Conservation (phyloP, 768 basidiomycete genomes). For the Lactarius deliciosus region DNA sequence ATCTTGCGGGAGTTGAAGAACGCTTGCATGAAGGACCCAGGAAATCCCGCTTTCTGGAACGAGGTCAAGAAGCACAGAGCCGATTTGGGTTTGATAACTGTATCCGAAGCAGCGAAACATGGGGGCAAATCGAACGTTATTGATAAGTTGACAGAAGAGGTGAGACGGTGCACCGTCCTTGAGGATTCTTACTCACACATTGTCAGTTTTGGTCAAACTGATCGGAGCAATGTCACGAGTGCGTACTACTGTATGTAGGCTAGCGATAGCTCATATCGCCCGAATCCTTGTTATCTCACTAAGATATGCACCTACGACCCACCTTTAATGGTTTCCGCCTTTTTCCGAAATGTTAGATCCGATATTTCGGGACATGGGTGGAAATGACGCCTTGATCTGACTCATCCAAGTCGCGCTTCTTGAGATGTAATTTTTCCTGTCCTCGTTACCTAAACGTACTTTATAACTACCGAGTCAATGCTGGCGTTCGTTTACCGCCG, state of each 20-base stretch:
- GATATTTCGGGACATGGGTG: conserved; percentile 1
- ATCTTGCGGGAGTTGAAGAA: conserved; percentile 60
- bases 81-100: conserved; percentile 58
- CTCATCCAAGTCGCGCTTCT: background rate
- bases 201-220: conserved; percentile 19
- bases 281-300: background rate
- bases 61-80: conserved; percentile 48
- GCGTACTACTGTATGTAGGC: background rate
- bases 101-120: conserved; percentile 56
- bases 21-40: conserved; percentile 52
- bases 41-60: conserved; percentile 70
- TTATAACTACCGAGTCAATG: background rate
- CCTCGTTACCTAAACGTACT: background rate
- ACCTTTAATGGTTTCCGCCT: background rate
- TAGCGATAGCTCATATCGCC: background rate
- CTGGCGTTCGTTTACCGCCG: background rate
- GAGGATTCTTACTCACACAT: background rate
- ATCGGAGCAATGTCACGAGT: background rate
- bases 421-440: background rate
- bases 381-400: background rate
- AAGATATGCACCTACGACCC: background rate
- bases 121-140: conserved; percentile 58
- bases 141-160: conserved; percentile 55
- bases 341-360: background rate
- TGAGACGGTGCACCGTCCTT: conserved; percentile 35